A percentile compares a stretch with the other conserved stretches of the same genome.
Evolutionary conservation across 768 basidiomycete species (phyloP).

Genomic region (Trametes cubensis): DNA sequence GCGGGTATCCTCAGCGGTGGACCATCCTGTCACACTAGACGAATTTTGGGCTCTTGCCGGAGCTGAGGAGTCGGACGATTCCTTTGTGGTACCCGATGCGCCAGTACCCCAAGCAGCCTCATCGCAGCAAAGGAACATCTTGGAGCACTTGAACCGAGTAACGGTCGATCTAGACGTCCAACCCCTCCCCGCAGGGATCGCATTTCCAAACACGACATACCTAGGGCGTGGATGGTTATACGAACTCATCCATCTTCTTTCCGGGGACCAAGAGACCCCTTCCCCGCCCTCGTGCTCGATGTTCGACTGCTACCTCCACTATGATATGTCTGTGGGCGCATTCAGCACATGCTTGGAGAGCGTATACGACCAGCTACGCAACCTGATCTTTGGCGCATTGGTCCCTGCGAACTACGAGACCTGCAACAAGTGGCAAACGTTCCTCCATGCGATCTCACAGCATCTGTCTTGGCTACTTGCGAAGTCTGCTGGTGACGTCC

Average conservation of each 20-base stretch:
- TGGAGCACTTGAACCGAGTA: slow-evolving; percentile 30
- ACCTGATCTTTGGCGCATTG: slow-evolving; percentile 4
- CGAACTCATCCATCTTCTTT: slow-evolving; percentile 51
- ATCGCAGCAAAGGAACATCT: slow-evolving; percentile 3
- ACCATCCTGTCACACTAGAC: slow-evolving; percentile 5
- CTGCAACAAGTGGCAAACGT: slow-evolving; percentile 24
- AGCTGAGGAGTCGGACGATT: slow-evolving; percentile 11
- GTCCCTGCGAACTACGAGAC: slow-evolving; percentile 7
- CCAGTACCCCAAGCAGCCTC: background rate
- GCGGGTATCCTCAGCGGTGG: slow-evolving; percentile 10
- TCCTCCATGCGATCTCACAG: slow-evolving; percentile 36
- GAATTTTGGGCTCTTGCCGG: slow-evolving; percentile 4
- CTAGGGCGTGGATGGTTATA: slow-evolving; percentile 62
- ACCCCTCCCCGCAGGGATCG: slow-evolving; percentile 52
- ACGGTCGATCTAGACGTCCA: slow-evolving; percentile 55
- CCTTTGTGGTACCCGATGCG: slow-evolving; percentile 8
- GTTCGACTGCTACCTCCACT: slow-evolving; percentile 47
- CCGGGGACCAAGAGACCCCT: slow-evolving; percentile 30
- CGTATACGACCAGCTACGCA: slow-evolving; percentile 18
- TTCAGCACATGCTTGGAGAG: slow-evolving; percentile 38
- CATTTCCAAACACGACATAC: slow-evolving; percentile 55
- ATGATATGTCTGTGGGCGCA: slow-evolving; percentile 44
- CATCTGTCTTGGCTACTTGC: slow-evolving; percentile 50
- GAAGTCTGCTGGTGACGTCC: slow-evolving; percentile 39
- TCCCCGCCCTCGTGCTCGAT: slow-evolving; percentile 38